A percentile compares a stretch with the other conserved stretches of the same genome.
Evolutionary conservation across 345 rosid genomes (phyloP).

Genomic region (Lepidium didymum): DNA sequence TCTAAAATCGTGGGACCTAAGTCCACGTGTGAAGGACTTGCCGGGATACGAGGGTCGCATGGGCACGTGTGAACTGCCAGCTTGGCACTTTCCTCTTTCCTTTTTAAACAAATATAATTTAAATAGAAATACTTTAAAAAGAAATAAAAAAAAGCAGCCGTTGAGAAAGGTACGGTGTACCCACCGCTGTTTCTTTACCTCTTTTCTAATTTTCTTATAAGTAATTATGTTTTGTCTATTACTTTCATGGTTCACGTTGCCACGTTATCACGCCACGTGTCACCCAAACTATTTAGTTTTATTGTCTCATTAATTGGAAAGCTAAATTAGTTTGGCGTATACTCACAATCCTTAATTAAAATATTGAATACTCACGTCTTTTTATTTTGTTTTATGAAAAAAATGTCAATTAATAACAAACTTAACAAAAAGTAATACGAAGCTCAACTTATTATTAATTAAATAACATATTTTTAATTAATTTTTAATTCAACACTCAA

Average conservation of each 20-base stretch:
- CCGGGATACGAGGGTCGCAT: conserved; percentile 28
- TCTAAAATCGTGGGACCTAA: background rate
- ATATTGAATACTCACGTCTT: background rate
- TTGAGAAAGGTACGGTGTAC: conserved; percentile 31
- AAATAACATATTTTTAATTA: too few relatives aligned
- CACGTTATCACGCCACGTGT: conserved; percentile 23
- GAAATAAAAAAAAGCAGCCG: background rate
- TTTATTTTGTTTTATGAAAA: background rate
- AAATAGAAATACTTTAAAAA: background rate
- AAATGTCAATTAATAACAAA: too few relatives aligned
- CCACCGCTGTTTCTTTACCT: conserved; percentile 20
- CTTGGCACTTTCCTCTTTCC: conserved; percentile 12
- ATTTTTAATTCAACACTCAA: too few relatives aligned
- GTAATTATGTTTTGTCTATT: conserved; percentile 12
- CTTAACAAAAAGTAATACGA: too few relatives aligned
- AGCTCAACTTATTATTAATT: too few relatives aligned
- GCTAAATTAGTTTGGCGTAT: conserved; percentile 12
- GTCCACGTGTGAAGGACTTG: conserved; percentile 31
- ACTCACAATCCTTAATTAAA: background rate
- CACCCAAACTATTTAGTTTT: background rate
- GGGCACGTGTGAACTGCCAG: conserved; percentile 35
- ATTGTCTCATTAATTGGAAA: background rate
- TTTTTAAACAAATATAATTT: background rate
- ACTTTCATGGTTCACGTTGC: conserved; percentile 21
- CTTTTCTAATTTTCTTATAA: background rate